Conservation (phyloP, 2,329 filamentous ascomycete genomes). For the Mycocentrospora acerina region DNA sequence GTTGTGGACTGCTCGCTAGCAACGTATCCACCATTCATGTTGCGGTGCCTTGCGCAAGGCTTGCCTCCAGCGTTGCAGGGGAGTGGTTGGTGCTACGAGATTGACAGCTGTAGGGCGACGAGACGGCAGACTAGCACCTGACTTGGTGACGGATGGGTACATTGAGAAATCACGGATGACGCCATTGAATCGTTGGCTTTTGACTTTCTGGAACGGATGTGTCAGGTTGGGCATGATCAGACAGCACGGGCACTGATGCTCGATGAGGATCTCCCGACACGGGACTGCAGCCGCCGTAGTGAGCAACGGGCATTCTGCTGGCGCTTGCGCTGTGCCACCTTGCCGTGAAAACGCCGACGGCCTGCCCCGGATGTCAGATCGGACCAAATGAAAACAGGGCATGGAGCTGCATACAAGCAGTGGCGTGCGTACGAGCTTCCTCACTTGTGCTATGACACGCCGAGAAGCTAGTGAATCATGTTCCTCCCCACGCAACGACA, state of each 20-base stretch:
- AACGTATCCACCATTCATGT: constrained; percentile 17
- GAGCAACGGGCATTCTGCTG: constrained; percentile 11
- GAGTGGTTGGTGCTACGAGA: constrained; percentile 20
- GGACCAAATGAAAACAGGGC: too few species aligned
- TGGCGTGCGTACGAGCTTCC: too few species aligned
- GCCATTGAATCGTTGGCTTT: constrained; percentile 4
- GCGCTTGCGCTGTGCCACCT: constrained; percentile 5
- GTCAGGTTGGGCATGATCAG: constrained; percentile 26
- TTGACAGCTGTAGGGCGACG: constrained; percentile 37
- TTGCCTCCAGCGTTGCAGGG: constrained; percentile 24
- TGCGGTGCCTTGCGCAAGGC: constrained; percentile 28
- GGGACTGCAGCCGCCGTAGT: constrained; percentile 5
- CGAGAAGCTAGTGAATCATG: constrained; percentile 9
- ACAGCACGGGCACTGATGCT: constrained; percentile 31
- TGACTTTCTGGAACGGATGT: constrained; percentile 19
- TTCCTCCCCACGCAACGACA: constrained; percentile 27
- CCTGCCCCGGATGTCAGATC: too few species aligned
- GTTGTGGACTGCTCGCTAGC: constrained; percentile 22
- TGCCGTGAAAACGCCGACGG: neutral
- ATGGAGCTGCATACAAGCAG: too few species aligned
- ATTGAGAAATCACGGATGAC: constrained; percentile 15
- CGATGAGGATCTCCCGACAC: constrained; percentile 28
- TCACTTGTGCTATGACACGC: too few species aligned
- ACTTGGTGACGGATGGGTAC: constrained; percentile 6
- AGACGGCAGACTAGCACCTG: constrained; percentile 21